Evolutionary conservation across 805 yeast species (phyloP), one percentile per base, ranked within the genome.

Genomic region (Saccharomyces jurei): DNA sequence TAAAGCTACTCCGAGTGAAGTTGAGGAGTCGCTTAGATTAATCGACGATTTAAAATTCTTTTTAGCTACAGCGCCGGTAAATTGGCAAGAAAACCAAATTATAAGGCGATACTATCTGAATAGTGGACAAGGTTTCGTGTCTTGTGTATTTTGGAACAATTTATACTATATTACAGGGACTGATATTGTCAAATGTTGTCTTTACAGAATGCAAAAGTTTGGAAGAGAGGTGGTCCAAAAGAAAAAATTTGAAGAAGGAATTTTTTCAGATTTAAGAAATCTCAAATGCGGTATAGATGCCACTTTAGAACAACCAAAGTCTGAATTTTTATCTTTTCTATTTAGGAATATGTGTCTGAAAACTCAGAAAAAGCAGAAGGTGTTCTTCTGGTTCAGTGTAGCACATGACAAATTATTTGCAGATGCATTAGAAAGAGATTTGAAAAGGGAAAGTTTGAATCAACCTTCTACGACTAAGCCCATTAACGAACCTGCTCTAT

Each of bases 311-410:
- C 82, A 81, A 49, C 96, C 98, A 14, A 83, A 87, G 66, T 88
- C 96, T 0, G 84, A 83, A 36, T 90, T 92, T 67, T 75, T 92
- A 56, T 87, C 86, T 58, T 90, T 92, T 63, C 74, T 92, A 28
- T 89, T 87, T 71, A 87, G 85, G 65, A 88, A 92, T 67, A 83
- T 84, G 59, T 92, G 98, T 67, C 76, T 92, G 27, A 79, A 96
- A 62, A 92, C 99, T 0, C 97, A 92, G 64, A 92, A 92, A 78
- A 92, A 94, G 65, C 99, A 92, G 68, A 92, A 94, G 66, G 97
- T 92, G 47, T 92, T 92, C 68, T 89, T 86, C 70, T 94, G 98
- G 98, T 90, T 87, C 69, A 86, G 91, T 65, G 97, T 94, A 9
- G 94, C 94, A 26, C 98, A 92, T 70, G 96, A 91, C 66, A 83